These are phyloP conservation scores for Cardamine chenopodiifolia DNA, from an alignment of 345 rosid genomes.

Conservation along the genomic window DNA sequence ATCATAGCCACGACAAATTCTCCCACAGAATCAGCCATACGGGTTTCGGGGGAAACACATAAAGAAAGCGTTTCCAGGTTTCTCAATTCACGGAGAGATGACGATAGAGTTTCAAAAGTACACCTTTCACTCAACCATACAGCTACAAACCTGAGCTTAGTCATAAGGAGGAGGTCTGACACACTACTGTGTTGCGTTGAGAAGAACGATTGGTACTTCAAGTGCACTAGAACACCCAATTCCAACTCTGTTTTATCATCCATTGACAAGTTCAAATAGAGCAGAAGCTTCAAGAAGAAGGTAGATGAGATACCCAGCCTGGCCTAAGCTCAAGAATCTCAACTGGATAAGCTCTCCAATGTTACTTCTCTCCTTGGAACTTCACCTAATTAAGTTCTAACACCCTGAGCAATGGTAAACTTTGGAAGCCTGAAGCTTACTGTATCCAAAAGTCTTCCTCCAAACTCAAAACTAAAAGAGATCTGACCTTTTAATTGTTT, in stretches of 20 bases:
- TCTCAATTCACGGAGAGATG: conserved; percentile 3
- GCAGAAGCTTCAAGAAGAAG: not conserved
- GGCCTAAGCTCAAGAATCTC: not conserved
- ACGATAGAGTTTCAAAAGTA: not conserved
- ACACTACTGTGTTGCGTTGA: not conserved
- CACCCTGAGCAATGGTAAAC: not conserved
- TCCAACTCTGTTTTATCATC: not conserved
- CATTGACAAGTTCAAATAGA: not conserved
- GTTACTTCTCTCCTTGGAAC: not conserved
- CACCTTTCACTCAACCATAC: not conserved
- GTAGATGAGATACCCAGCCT: not conserved
- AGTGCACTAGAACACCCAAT: not conserved
- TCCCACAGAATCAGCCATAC: not conserved
- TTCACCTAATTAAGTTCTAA: not conserved
- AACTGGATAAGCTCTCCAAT: conserved; percentile 45
- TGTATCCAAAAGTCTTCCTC: not conserved
- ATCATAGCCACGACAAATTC: not conserved
- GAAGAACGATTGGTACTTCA: not conserved
- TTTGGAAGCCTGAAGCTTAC: not conserved
- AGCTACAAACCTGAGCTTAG: not conserved
- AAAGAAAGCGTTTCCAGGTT: not conserved
- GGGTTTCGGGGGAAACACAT: not conserved
- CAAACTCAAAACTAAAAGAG: not conserved
- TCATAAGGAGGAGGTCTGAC: not conserved
- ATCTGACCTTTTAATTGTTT: not conserved